Conservation (phyloP, 768 basidiomycete genomes). For the Suillus americanus region DNA sequence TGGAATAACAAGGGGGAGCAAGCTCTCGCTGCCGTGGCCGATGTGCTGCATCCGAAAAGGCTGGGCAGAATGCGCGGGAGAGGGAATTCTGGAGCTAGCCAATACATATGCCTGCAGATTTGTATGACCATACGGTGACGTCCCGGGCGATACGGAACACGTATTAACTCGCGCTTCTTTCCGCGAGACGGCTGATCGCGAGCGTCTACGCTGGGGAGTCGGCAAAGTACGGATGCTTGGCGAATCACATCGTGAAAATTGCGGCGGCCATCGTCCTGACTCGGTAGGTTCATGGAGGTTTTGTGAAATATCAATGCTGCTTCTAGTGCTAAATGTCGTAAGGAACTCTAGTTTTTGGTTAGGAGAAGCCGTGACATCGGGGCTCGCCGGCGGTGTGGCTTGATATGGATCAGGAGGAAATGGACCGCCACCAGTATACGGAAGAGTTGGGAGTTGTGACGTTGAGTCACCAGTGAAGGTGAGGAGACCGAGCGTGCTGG, state of each 20-base stretch:
- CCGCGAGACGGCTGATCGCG: constrained; percentile 33
- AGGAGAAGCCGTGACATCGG: constrained; percentile 2
- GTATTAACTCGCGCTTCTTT: constrained; percentile 26
- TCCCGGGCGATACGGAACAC: constrained; percentile 23
- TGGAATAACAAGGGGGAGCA: constrained; percentile 18
- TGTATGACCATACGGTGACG: constrained; percentile 33
- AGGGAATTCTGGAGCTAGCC: constrained; percentile 23
- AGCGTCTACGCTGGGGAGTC: constrained; percentile 32
- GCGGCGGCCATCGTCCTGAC: constrained; percentile 13
- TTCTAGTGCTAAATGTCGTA: constrained; percentile 24
- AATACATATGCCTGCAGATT: constrained; percentile 28
- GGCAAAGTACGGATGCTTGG: constrained; percentile 13
- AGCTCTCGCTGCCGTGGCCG: constrained; percentile 27
- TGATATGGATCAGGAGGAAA: constrained; percentile 35
- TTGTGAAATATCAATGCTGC: constrained; percentile 20
- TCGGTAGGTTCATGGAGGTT: constrained; percentile 11
- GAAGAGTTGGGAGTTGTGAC: constrained; percentile 29
- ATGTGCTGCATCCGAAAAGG: constrained; percentile 25
- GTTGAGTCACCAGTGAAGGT: constrained; percentile 31
- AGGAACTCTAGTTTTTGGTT: constrained; percentile 8
- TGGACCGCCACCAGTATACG: constrained; percentile 30
- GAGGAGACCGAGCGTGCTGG: constrained; percentile 37
- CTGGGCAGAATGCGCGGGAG: constrained; percentile 29
- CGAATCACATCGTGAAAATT: constrained; percentile 9
- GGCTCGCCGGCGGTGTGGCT: constrained; percentile 11